Base-by-base conservation (phyloP, 257 asterid species). In the Cinchona pubescens region DNA sequence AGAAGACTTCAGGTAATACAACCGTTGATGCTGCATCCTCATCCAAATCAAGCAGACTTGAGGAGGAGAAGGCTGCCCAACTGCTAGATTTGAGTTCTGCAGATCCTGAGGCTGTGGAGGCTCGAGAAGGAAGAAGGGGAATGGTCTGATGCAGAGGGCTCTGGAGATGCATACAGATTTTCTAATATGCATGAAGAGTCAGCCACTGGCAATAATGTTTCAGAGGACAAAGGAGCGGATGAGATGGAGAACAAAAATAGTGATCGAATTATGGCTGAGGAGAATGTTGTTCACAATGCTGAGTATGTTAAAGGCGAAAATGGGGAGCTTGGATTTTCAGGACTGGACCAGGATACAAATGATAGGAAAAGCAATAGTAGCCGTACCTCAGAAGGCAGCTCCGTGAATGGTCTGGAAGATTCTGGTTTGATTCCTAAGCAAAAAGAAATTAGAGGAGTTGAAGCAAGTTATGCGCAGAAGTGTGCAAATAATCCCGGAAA, bases 101-200 rank as follows among this genome's bases (percentile, higher is more conserved):
- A 21, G 86, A 79, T 81, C 77, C 83, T 63, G 85, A 79, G 73
- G 73, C 78, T 69, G 83, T n/a, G n/a, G n/a, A n/a, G n/a, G n/a
- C n/a, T 83, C 75, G 99, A 95, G 82, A 92, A 91, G 90, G 99
- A 95, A 86, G 99, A 95, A 84, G 99, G 99, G 78, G 99, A 95
- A 85, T 95, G 99, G 97, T 91, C 98, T 49, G 99, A 95, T 84
- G 96, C 88, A 66, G 99, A 95, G 79, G 93, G 86, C 32, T 84
- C 96, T 53, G 80, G 67, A 37, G 93, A 88, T 86, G 86, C 84
- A 55, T 71, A 56, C 75, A 81, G 72, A 77, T 77, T 27, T 73
- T 74, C 27, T 75, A 75, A 70, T 69, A 46, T 75, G 67, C 78
- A 63, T 62, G 94, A 84, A 68, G 89, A 83, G 67, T 74, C 83